phyloP scores from a whole-genome alignment of 2,329 filamentous ascomycete genomes.

The Apiospora malaysiana region DNA sequence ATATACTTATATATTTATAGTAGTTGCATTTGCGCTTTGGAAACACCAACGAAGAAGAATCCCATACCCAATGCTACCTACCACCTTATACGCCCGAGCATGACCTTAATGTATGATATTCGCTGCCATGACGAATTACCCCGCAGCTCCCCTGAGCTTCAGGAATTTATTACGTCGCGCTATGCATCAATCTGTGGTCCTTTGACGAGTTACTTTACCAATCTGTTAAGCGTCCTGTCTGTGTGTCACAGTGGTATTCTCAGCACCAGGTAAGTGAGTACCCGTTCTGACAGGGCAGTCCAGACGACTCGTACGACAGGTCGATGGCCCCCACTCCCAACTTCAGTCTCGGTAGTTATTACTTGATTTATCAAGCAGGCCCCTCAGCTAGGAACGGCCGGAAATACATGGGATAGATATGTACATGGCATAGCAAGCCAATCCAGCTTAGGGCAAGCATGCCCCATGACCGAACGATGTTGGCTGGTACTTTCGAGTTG shows the following conservation, averaged over 20 bases:
- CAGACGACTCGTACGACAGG: not conserved
- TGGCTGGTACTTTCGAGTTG: not conserved
- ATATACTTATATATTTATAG: no score
- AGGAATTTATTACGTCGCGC: not conserved
- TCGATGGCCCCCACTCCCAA: not conserved
- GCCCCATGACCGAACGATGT: not conserved
- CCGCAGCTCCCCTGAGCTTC: not conserved
- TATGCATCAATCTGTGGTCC: not conserved
- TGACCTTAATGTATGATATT: not conserved
- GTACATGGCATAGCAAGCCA: not conserved
- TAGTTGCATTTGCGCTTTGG: not conserved
- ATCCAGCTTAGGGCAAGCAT: not conserved
- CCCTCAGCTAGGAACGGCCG: not conserved
- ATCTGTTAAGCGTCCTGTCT: conserved; percentile 6
- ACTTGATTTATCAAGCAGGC: not conserved
- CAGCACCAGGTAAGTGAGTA: no score
- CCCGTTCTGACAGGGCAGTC: not conserved
- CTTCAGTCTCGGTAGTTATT: not conserved
- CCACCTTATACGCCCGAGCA: not conserved
- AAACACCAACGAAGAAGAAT: not conserved
- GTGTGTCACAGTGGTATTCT: not conserved
- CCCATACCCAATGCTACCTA: not conserved
- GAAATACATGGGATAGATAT: not conserved
- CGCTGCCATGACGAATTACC: conserved; percentile 3
- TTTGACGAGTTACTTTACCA: not conserved